phyloP scores from a whole-genome alignment of 1,284 basidiomycete species.

The Anthracocystis walkeri region DNA sequence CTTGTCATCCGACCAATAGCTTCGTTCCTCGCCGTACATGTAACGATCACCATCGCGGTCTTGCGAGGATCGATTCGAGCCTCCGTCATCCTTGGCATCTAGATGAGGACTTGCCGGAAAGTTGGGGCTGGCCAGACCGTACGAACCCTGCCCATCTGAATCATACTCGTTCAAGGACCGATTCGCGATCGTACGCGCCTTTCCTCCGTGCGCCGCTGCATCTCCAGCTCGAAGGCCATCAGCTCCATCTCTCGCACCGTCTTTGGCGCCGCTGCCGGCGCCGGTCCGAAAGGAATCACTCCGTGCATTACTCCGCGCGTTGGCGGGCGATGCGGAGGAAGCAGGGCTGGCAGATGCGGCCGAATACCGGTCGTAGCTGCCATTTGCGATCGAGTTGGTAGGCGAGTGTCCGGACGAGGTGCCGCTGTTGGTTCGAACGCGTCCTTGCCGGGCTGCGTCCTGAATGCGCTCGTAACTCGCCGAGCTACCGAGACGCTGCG shows the following conservation, averaged over 20 bases:
- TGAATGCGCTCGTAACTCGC: slow-evolving; percentile 64
- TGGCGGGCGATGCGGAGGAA: slow-evolving; percentile 40
- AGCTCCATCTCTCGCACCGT: slow-evolving; percentile 44
- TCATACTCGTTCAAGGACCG: slow-evolving; percentile 46
- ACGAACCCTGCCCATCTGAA: slow-evolving; percentile 48
- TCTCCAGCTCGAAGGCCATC: slow-evolving; percentile 51
- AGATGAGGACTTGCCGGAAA: slow-evolving; percentile 52
- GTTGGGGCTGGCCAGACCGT: slow-evolving; percentile 45
- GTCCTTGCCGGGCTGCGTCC: slow-evolving; percentile 47
- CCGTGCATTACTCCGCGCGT: slow-evolving; percentile 29
- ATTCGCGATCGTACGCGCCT: slow-evolving; percentile 53
- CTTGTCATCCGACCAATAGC: slow-evolving; percentile 53
- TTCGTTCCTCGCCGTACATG: slow-evolving; percentile 52
- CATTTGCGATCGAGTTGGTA: slow-evolving; percentile 38
- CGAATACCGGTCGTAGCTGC: slow-evolving; percentile 38
- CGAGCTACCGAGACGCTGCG: slow-evolving; percentile 57
- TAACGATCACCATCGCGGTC: slow-evolving; percentile 49
- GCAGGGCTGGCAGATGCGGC: slow-evolving; percentile 31
- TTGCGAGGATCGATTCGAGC: slow-evolving; percentile 36
- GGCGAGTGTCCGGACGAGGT: slow-evolving; percentile 44
- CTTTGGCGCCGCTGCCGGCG: slow-evolving; percentile 18
- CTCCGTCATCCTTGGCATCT: slow-evolving; percentile 35
- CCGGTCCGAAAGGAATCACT: slow-evolving; percentile 53
- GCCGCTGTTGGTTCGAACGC: slow-evolving; percentile 45
- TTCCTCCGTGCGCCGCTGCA: slow-evolving; percentile 46